Evolutionary conservation across 345 rosid genomes (phyloP).

Genomic region (Dovyalis caffra): DNA sequence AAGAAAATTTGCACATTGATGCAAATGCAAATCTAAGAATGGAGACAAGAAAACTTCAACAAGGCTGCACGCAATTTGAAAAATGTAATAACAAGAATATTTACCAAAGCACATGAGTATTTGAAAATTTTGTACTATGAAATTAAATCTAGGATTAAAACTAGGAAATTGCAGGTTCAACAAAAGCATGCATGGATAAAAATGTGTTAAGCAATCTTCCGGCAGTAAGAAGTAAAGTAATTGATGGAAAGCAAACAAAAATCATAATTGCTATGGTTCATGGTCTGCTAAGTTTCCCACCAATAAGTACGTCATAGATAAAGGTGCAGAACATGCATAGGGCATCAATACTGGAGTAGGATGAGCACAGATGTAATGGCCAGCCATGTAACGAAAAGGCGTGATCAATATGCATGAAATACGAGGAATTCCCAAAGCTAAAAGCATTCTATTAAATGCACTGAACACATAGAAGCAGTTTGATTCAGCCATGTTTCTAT

Average conservation of each 20-base stretch:
- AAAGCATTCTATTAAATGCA: slow-evolving; percentile 1
- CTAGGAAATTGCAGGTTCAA: background rate
- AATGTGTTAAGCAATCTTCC: background rate
- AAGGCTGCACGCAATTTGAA: background rate
- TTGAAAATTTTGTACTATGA: background rate
- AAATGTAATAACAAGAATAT: background rate
- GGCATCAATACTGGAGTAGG: too few relatives aligned
- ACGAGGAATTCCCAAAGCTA: background rate
- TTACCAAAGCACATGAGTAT: background rate
- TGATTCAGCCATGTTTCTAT: background rate
- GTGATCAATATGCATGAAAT: background rate
- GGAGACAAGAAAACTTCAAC: background rate
- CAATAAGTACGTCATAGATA: background rate
- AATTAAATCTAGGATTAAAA: too few relatives aligned
- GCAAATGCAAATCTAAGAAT: background rate
- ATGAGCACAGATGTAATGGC: background rate
- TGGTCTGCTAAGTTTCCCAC: background rate
- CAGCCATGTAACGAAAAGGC: background rate
- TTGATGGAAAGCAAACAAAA: background rate
- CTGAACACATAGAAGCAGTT: background rate
- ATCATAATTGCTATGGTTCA: background rate
- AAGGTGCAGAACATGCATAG: background rate
- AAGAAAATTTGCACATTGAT: background rate
- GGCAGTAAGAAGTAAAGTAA: background rate
- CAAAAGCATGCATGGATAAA: background rate